These are phyloP conservation scores for Rhododendron ferrugineum DNA, from an alignment of 148 eudicot genomes.

Conservation along the genomic window DNA sequence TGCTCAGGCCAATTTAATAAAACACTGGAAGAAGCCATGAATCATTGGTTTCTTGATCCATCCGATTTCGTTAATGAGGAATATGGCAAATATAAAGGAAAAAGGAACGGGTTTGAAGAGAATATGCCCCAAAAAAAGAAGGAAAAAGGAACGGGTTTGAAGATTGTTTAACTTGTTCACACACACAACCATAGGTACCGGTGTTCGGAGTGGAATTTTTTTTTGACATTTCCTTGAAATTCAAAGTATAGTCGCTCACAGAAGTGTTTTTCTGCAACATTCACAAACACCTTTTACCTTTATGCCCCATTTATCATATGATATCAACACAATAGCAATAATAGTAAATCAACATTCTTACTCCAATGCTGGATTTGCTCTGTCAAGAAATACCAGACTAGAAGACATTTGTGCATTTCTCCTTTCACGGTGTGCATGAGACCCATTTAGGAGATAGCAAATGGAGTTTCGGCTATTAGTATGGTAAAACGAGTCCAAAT, in stretches of 20 bases:
- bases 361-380: background rate
- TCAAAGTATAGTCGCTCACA: background rate
- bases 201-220: background rate
- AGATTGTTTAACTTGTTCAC: background rate
- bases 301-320: background rate
- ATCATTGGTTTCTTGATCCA: background rate
- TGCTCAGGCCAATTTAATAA: background rate
- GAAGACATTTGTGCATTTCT: background rate
- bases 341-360: background rate
- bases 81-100: background rate
- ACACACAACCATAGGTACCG: background rate
- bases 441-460: background rate
- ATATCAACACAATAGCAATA: background rate
- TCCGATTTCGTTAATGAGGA: background rate
- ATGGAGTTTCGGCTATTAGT: background rate
- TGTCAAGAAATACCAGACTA: background rate
- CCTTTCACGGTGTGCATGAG: background rate
- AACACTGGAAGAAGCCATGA: background rate
- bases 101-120: background rate
- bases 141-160: background rate
- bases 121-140: background rate
- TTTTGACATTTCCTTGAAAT: background rate
- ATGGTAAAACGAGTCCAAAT: background rate
- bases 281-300: background rate
- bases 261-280: background rate